A percentile compares a stretch with the other conserved stretches of the same genome.
phyloP scores from a whole-genome alignment of 2,329 filamentous ascomycete genomes.

The Coniella vitis region DNA sequence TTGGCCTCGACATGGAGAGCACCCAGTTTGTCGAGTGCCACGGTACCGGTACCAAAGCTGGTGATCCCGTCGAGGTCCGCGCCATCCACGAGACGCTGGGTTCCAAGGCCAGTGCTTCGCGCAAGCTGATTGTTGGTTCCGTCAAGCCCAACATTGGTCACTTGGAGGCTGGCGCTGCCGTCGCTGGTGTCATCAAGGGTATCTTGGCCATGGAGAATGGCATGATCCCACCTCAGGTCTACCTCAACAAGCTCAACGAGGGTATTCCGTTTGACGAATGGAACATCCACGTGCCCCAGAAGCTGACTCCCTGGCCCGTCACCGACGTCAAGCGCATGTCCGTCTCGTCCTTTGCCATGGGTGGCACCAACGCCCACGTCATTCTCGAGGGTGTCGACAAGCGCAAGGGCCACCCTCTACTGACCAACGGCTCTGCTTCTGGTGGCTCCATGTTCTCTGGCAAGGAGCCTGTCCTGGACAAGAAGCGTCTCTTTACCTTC shows the following conservation, averaged over 20 bases:
- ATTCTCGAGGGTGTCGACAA: conserved; percentile 10
- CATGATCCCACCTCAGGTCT: conserved; percentile 33
- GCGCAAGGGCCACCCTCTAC: conserved; percentile 12
- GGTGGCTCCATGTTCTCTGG: conserved; percentile 1
- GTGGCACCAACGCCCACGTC: conserved; percentile 9
- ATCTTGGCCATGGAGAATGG: conserved; percentile 33
- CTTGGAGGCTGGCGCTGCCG: conserved; percentile 35
- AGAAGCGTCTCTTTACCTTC: conserved; percentile 35
- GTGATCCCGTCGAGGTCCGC: conserved; percentile 30
- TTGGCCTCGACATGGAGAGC: conserved; percentile 9
- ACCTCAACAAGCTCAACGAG: conserved; percentile 22
- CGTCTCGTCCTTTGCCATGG: conserved; percentile 7
- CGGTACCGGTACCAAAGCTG: conserved; percentile 28
- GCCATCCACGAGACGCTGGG: conserved; percentile 19
- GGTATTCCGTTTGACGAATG: conserved; percentile 10
- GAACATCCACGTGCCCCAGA: conserved; percentile 9
- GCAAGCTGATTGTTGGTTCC: conserved; percentile 22
- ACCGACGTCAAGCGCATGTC: conserved; percentile 9
- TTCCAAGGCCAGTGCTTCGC: neutral
- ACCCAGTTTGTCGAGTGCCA: conserved; percentile 27
- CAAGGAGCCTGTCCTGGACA: conserved; percentile 15
- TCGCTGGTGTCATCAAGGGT: conserved; percentile 38
- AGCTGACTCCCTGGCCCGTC: conserved; percentile 10
- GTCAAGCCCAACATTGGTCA: conserved; percentile 38
- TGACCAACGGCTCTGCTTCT: conserved; percentile 2